Percentiles rank a stretch among this genome's conserved stretches.
Conservation (phyloP, 352 stramenopile species). For the Pythium aristosporum region DNA sequence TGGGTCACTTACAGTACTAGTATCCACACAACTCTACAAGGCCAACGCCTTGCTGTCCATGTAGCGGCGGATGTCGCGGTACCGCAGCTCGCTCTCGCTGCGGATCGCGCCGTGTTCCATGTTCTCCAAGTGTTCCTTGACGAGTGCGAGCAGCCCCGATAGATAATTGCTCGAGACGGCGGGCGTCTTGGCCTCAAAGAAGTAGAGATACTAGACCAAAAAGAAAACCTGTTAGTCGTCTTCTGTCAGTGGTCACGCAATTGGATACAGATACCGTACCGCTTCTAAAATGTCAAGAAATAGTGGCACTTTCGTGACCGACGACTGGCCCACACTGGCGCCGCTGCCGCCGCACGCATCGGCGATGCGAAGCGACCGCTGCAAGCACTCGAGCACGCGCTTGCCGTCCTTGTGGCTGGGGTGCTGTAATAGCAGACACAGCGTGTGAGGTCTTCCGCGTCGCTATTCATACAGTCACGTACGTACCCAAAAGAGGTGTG, state of each 20-base stretch:
- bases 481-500: constrained; percentile 95
- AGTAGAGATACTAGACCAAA: constrained; percentile 86
- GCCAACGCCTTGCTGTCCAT: constrained; percentile 54
- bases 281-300: constrained; percentile 97
- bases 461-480: not conserved
- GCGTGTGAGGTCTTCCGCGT: not conserved
- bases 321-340: constrained; percentile 33
- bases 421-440: constrained; percentile 35
- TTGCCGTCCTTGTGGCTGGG: constrained; percentile 89
- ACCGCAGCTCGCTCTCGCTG: constrained; percentile 81
- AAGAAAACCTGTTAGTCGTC: not conserved
- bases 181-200: constrained; percentile 87
- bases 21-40: constrained; percentile 10
- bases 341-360: constrained; percentile 66
- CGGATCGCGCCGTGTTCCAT: constrained; percentile 71
- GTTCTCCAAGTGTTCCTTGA: constrained; percentile 93
- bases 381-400: constrained; percentile 95
- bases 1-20: too few species aligned
- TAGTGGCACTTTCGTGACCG: constrained; percentile 87
- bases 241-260: not conserved
- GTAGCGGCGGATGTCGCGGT: constrained; percentile 79
- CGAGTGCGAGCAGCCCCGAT: constrained; percentile 74
- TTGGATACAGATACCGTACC: constrained; percentile 35
- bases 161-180: constrained; percentile 77
- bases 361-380: constrained; percentile 95